Percentiles rank a stretch among this genome's conserved stretches.
phyloP scores from a whole-genome alignment of 805 yeast species.

The Candida ovalis region DNA sequence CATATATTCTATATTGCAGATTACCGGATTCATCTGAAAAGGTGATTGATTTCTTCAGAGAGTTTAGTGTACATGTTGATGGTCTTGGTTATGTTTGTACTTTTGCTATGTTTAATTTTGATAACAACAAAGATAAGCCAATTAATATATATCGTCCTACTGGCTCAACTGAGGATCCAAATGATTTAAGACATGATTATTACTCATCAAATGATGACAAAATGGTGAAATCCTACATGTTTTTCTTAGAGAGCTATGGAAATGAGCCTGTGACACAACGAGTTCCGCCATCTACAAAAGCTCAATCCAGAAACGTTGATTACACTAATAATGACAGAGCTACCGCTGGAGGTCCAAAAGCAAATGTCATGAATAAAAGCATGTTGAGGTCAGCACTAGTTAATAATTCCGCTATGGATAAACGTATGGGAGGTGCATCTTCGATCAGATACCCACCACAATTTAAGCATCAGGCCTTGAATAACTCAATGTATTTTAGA shows the following conservation, averaged over 20 bases:
- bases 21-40: slow-evolving; percentile 69
- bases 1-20: slow-evolving; percentile 84
- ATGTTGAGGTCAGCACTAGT: slow-evolving; percentile 22
- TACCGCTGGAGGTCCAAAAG: neutral
- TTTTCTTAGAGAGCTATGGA: slow-evolving; percentile 83
- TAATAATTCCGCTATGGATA: slow-evolving; percentile 18
- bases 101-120: slow-evolving; percentile 88
- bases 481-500: slow-evolving; percentile 16
- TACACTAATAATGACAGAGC: neutral
- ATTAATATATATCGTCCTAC: slow-evolving; percentile 12
- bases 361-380: slow-evolving; percentile 11
- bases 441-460: slow-evolving; percentile 23
- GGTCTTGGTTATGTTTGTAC: slow-evolving; percentile 94
- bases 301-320: neutral
- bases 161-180: slow-evolving; percentile 23
- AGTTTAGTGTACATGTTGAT: slow-evolving; percentile 84
- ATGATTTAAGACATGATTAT: slow-evolving; percentile 36
- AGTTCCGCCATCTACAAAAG: slow-evolving; percentile 1
- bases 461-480: slow-evolving; percentile 10
- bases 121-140: slow-evolving; percentile 42
- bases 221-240: slow-evolving; percentile 87
- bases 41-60: slow-evolving; percentile 88
- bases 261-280: slow-evolving; percentile 32
- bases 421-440: slow-evolving; percentile 9
- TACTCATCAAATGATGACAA: slow-evolving; percentile 66